Evolutionary conservation across 108 stramenopile species (phyloP).

Genomic region (Discostella stelligeroides): DNA sequence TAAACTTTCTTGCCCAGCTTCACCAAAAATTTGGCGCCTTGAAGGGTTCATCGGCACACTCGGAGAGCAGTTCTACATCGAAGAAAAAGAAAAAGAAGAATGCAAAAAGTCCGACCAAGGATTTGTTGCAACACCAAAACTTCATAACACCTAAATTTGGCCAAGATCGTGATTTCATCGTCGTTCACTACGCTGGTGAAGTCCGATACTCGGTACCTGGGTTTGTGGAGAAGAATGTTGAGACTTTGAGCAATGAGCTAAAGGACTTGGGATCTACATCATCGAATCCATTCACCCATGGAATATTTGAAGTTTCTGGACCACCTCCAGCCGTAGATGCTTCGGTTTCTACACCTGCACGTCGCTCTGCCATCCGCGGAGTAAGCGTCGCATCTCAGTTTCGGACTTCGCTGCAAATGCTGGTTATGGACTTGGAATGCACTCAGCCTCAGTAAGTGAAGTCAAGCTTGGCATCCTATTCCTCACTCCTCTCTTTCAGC

Average conservation of each 20-base stretch:
- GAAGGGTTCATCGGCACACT: slow-evolving; percentile 24
- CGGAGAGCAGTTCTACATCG: slow-evolving; percentile 12
- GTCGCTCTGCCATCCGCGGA: slow-evolving; percentile 79
- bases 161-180: slow-evolving; percentile 83
- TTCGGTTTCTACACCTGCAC: slow-evolving; percentile 28
- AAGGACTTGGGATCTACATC: slow-evolving; percentile 73
- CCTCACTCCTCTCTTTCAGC: too few relatives aligned
- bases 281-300: slow-evolving; percentile 46
- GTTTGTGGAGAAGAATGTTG: slow-evolving; percentile 94
- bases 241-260: slow-evolving; percentile 87
- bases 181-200: slow-evolving; percentile 94
- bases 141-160: slow-evolving; percentile 92
- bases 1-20: slow-evolving; percentile 87
- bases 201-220: slow-evolving; percentile 88
- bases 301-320: slow-evolving; percentile 52
- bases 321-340: slow-evolving; percentile 17
- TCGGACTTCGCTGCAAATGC: slow-evolving; percentile 72
- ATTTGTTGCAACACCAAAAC: slow-evolving; percentile 61
- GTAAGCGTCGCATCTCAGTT: slow-evolving; percentile 91
- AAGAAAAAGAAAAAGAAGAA: slow-evolving; percentile 60
- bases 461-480: too few relatives aligned
- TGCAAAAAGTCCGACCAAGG: slow-evolving; percentile 23
- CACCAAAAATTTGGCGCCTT: slow-evolving; percentile 79
- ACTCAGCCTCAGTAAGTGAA: slow-evolving; percentile 93
- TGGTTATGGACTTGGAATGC: slow-evolving; percentile 81